Evolutionary conservation across 2,329 filamentous ascomycete genomes (phyloP).

Genomic region (Aspergillus pseudotamarii): DNA sequence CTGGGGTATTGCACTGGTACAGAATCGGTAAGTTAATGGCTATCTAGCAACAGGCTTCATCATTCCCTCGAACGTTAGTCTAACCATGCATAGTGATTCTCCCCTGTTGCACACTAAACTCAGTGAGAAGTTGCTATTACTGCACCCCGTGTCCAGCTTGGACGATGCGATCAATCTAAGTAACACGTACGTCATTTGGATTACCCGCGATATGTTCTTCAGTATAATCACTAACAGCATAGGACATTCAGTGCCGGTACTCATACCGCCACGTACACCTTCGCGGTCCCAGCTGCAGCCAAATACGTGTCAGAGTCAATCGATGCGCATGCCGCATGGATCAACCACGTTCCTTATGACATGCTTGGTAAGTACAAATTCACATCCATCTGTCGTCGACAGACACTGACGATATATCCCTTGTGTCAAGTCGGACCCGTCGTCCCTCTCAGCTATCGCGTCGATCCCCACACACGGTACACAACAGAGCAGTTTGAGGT

Average conservation of each 20-base stretch:
- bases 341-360: conserved; percentile 61
- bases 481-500: conserved; percentile 48
- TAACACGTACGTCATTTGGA: conserved; percentile 31
- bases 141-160: conserved; percentile 54
- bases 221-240: neutral
- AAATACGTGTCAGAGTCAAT: conserved; percentile 66
- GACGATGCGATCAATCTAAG: conserved; percentile 58
- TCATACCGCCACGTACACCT: conserved; percentile 56
- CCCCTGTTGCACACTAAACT: conserved; percentile 45
- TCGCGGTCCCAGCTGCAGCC: conserved; percentile 51
- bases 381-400: no score
- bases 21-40: conserved; percentile 25
- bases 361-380: conserved; percentile 49
- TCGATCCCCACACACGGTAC: conserved; percentile 47
- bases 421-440: conserved; percentile 23
- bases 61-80: conserved; percentile 15
- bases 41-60: neutral
- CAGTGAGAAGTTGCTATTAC: conserved; percentile 44
- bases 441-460: conserved; percentile 36
- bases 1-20: conserved; percentile 33
- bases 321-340: conserved; percentile 51
- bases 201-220: neutral
- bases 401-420: neutral
- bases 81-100: conserved; percentile 17
- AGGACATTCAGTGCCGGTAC: conserved; percentile 25